These are phyloP conservation scores for Psilocybe azurescens DNA, from an alignment of 768 basidiomycete species.

Conservation along the genomic window DNA sequence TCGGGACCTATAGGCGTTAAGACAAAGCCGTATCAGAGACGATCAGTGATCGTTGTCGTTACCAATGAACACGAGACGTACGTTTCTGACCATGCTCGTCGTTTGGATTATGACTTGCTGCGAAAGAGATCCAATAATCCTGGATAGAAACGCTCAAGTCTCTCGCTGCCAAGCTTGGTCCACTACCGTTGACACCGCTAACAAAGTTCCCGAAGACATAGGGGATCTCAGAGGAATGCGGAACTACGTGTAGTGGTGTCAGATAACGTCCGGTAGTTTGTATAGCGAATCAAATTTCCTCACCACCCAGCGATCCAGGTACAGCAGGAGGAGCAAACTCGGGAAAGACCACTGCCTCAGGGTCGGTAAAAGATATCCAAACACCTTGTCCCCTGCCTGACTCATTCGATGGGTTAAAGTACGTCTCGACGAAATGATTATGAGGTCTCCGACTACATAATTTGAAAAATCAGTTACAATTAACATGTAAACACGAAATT, in stretches of 20 bases:
- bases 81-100: not conserved
- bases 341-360: slow-evolving; percentile 1
- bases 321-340: slow-evolving; percentile 18
- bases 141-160: not conserved
- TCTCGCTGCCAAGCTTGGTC: not conserved
- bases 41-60: too few relatives aligned
- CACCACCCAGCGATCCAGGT: slow-evolving; percentile 31
- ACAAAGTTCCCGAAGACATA: slow-evolving; percentile 33
- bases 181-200: slow-evolving; percentile 14
- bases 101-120: not conserved
- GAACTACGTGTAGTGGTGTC: not conserved
- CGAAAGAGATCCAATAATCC: slow-evolving; percentile 10
- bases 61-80: too few relatives aligned
- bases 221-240: slow-evolving; percentile 24
- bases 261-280: too few relatives aligned
- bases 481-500: not conserved
- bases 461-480: not conserved
- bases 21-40: too few relatives aligned
- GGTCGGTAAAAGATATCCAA: slow-evolving; percentile 43
- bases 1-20: too few relatives aligned
- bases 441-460: slow-evolving; percentile 32
- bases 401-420: slow-evolving; percentile 40
- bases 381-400: slow-evolving; percentile 36
- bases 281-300: not conserved
- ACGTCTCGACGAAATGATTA: slow-evolving; percentile 28